Conservation (phyloP, 306 rosid species). For the Vachellia collinsii region DNA sequence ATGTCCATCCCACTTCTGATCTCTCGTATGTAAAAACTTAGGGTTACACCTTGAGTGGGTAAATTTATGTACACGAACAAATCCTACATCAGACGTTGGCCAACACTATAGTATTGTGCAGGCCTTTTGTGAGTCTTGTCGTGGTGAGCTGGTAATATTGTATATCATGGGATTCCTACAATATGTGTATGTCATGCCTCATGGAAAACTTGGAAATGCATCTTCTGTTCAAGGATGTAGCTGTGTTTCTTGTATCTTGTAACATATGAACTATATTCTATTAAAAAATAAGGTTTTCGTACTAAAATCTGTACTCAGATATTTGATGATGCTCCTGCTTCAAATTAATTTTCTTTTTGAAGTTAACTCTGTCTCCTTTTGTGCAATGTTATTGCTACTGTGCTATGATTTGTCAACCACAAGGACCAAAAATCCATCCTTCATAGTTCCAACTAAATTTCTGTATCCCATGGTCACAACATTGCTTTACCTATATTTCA, state of each 20-base stretch:
- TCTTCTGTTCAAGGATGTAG: neutral
- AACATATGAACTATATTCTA: neutral
- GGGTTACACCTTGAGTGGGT: neutral
- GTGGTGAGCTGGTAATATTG: neutral
- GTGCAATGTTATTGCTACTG: neutral
- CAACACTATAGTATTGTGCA: neutral
- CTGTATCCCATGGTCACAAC: neutral
- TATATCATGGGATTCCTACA: neutral
- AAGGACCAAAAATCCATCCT: neutral
- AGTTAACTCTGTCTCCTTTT: neutral
- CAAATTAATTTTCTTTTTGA: neutral
- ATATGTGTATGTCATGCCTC: neutral
- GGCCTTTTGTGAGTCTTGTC: neutral
- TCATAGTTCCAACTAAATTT: too few species aligned
- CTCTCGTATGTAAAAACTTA: constrained; percentile 70
- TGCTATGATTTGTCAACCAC: neutral
- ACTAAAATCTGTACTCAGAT: neutral
- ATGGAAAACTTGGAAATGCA: neutral
- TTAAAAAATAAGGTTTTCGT: neutral
- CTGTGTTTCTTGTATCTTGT: neutral
- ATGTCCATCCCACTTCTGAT: constrained; percentile 78
- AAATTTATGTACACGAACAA: constrained; percentile 1
- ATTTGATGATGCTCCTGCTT: neutral
- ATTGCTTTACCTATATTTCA: neutral
- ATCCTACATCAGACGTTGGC: neutral